Base-by-base conservation (phyloP, 1,139 yeast genomes). In the Blastobotrys proliferans region DNA sequence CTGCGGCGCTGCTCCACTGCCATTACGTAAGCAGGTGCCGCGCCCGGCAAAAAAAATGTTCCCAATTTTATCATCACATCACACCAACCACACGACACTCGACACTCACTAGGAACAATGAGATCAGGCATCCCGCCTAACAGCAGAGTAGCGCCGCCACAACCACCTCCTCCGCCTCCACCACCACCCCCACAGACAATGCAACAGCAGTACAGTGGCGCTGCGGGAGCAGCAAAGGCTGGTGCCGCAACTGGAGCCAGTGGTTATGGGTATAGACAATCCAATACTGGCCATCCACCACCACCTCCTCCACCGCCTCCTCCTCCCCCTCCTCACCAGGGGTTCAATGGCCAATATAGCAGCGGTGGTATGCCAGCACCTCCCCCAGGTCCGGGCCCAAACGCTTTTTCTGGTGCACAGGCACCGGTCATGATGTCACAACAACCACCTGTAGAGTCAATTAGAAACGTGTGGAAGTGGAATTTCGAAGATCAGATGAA, bases 401-500 rank as follows among this genome's bases (percentile, higher is more conserved):
- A 18, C 6, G 20, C 20, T 14, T 9, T 9, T 5, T 6, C 34
- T 14, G 29, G 19, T 25, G 30, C 20, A 4, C 21, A 10, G 6
- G 38, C 30, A 9, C 30, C 30, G 10, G 13, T 30, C 6, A 18
- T 33, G 14, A 28, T 33, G 21, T 20, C 36, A 13, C 24, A 19
- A 32, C 20, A 21, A 29, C 43, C 28, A 18, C 37, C 44, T 24
- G 36, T 36, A 3, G 48, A 45, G 26, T 31, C 42, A 22, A 39
- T 46, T 11, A 36, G 41, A n/a, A 59, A 90, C 54, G 97, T 92
- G 13, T 92, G 97, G 97, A 75, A 73, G 40, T 79, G 81, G 58
- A 92, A 90, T 61, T 70, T 92, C 53, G 88, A 86, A 55, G 78
- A 77, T 49, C 97, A 90, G 60, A 83, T 92, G 70, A 78, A 78